Percentiles rank a stretch among this genome's conserved stretches.
Evolutionary conservation across 139 green algal species (phyloP).

Genomic region (Spirogloea muscicola): DNA sequence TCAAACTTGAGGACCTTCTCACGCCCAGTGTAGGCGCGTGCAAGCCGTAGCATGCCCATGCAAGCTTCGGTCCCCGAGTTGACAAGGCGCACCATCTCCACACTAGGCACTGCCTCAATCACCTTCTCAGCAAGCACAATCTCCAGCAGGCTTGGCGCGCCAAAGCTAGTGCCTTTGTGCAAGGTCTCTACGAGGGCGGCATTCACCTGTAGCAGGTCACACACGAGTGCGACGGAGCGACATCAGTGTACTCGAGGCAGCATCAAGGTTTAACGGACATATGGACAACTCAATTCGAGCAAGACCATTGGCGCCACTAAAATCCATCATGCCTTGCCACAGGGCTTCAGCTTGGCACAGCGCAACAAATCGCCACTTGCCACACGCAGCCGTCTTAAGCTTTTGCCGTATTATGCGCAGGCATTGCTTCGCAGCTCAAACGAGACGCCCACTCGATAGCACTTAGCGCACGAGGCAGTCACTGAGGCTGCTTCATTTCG

Average conservation of each 20-base stretch:
- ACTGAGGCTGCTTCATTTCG: neutral
- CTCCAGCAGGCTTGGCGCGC: slow-evolving; percentile 89
- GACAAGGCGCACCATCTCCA: slow-evolving; percentile 99
- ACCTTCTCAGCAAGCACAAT: slow-evolving; percentile 95
- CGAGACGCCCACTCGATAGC: neutral
- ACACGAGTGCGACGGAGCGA: neutral
- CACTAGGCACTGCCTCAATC: slow-evolving; percentile 89
- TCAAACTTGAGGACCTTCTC: slow-evolving; percentile 99
- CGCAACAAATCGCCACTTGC: neutral
- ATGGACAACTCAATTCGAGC: neutral
- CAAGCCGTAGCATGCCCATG: slow-evolving; percentile 94
- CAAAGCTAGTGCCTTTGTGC: slow-evolving; percentile 93
- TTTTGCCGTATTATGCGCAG: too few relatives aligned
- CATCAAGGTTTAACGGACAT: neutral
- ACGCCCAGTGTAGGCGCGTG: slow-evolving; percentile 92
- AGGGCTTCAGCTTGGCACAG: neutral
- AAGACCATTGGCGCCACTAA: neutral
- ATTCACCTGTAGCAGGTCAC: slow-evolving; percentile 64
- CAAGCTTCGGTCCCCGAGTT: slow-evolving; percentile 97
- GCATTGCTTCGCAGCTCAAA: neutral
- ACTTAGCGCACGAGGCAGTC: neutral
- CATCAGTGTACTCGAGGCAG: neutral
- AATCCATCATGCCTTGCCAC: neutral
- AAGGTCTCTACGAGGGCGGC: slow-evolving; percentile 78
- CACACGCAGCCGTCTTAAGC: too few relatives aligned